These are phyloP conservation scores for Penicillium crystallinum DNA, from an alignment of 495 filamentous ascomycete genomes.

Conservation along the genomic window DNA sequence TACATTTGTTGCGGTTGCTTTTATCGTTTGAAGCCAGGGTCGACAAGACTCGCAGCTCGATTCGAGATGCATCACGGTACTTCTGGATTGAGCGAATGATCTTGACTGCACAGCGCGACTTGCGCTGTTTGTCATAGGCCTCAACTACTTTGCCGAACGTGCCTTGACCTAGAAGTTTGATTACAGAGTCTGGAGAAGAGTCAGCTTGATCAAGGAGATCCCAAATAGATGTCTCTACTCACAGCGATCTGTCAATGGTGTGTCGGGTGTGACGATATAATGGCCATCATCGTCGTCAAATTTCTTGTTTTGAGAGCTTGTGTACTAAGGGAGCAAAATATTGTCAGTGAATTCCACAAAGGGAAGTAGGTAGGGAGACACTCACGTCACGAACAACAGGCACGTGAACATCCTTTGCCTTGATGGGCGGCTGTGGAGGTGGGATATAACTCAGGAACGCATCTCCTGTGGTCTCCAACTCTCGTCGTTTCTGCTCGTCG, in stretches of 20 bases:
- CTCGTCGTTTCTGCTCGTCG: conserved; percentile 72
- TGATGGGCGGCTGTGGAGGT: conserved; percentile 82
- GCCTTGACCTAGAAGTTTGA: conserved; percentile 85
- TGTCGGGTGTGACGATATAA: conserved; percentile 83
- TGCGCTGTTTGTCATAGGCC: conserved; percentile 70
- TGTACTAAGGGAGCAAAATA: conserved; percentile 28
- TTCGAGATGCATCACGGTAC: conserved; percentile 93
- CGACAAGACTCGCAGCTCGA: conserved; percentile 87
- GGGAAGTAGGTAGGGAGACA: conserved; percentile 10
- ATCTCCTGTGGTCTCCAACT: conserved; percentile 62
- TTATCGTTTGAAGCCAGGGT: conserved; percentile 87
- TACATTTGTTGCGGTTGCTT: conserved; percentile 91
- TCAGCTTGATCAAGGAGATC: conserved; percentile 11
- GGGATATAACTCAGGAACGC: conserved; percentile 75
- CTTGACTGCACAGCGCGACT: conserved; percentile 85
- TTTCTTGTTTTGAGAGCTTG: conserved; percentile 48
- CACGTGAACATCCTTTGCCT: conserved; percentile 85
- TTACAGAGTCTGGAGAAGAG: conserved; percentile 64
- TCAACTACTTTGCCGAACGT: conserved; percentile 98
- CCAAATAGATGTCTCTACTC: conserved; percentile 33
- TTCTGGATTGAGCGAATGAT: conserved; percentile 98
- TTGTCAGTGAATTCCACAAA: conserved; percentile 14
- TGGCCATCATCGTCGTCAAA: conserved; percentile 96
- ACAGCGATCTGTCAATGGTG: conserved; percentile 84
- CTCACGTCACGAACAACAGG: conserved; percentile 79